Base-by-base conservation (phyloP, 495 filamentous ascomycete species). In the Margaritispora aquatica region DNA sequence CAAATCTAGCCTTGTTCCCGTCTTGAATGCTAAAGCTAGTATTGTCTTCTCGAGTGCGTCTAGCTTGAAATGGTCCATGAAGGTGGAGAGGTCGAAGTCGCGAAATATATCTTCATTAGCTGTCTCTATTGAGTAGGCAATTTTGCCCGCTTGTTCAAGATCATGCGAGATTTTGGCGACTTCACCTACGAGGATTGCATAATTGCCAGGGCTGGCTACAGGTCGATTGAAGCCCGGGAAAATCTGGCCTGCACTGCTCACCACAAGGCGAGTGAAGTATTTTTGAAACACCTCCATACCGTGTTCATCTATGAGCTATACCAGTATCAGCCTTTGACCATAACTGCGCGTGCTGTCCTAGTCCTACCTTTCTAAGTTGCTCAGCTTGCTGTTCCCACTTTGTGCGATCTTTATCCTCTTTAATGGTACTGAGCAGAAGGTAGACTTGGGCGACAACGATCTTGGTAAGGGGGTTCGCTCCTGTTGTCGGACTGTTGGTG, bases 381-480 rank as follows among this genome's bases (percentile, higher is more conserved):
- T 94, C 91, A 64, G 85, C 85, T 75, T 95, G 92, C 38, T 83
- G 80, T 68, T 97, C 92, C 89, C 91, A 97, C 90, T 95, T 96
- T 63, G 86, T 81, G 70, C 88, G 87, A 73, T 93, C 89, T 72
- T 90, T 92, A 67, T 87, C 84, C 73, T 97, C 92, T 68, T 90
- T 96, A 69, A 96, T 88, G 24, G 89, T 89, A 76, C 91, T 93
- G 59, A 99, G 81, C 34, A 97, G 82, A 58, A 99, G 80, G 74
- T 92, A 95, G 57, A 97, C 84, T 78, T 99, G 95, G 57, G 93
- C 91, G 65, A 95, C 86, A 58, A 90, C 90, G 70, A 99, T 93
- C 70, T 91, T 96, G 44, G 89, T 81, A 57, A 90, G 74, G 65
- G 77, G 78, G 61, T 64, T 89, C 58, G 83, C 77, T 55, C 70